These are phyloP conservation scores for Rhodotorula sp. DNA, from an alignment of 1,284 basidiomycete species.

Conservation along the genomic window DNA sequence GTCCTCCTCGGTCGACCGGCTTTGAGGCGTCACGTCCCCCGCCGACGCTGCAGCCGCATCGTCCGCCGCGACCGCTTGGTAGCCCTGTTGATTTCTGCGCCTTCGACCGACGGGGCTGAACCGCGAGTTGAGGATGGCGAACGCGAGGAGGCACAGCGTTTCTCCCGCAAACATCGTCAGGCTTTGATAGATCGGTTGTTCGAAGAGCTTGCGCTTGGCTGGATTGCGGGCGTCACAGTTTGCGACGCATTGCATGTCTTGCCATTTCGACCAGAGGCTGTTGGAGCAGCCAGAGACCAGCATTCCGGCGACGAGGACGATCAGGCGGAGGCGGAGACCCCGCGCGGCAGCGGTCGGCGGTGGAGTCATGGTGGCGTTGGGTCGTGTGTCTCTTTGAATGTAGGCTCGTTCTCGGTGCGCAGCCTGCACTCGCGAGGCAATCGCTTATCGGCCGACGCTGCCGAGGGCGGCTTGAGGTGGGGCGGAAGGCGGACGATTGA, in stretches of 20 bases:
- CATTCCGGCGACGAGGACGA: conserved; percentile 36
- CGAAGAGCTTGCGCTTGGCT: conserved; percentile 21
- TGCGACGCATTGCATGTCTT: conserved; percentile 52
- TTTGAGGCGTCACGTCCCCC: not conserved
- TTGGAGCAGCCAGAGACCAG: conserved; percentile 30
- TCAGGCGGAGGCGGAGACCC: conserved; percentile 1
- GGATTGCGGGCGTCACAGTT: conserved; percentile 47
- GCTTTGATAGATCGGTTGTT: conserved; percentile 45
- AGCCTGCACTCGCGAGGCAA: not conserved
- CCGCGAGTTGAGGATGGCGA: conserved; percentile 35
- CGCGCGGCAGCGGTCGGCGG: conserved; percentile 1
- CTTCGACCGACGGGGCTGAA: conserved; percentile 1
- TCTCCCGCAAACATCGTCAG: conserved; percentile 52
- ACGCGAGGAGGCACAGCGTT: conserved; percentile 45
- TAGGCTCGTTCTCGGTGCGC: not conserved
- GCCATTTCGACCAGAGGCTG: conserved; percentile 48
- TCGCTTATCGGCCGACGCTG: not conserved
- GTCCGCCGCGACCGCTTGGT: conserved; percentile 8
- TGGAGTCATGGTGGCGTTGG: not conserved
- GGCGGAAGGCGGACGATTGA: not conserved
- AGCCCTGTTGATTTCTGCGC: not conserved
- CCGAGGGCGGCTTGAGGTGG: too few species aligned
- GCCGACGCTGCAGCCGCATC: conserved; percentile 4
- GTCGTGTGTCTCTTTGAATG: not conserved
- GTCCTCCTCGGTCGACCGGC: conserved; percentile 1